Percentiles rank a stretch among this genome's conserved stretches.
These are phyloP conservation scores for Pulicaria dysenterica DNA, from an alignment of 129 eudicot genomes.

Conservation along the genomic window DNA sequence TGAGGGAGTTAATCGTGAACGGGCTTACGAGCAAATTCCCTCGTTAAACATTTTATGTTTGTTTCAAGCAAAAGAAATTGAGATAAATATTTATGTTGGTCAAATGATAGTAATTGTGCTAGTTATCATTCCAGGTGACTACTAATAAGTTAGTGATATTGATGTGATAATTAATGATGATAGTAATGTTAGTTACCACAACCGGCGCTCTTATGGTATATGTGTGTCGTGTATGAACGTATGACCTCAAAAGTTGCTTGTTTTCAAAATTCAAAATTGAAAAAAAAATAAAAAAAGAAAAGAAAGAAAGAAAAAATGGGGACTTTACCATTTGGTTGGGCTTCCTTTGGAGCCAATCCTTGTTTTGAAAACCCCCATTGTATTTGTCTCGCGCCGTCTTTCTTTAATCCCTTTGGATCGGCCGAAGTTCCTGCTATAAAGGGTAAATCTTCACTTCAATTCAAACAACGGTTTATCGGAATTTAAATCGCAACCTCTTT, in stretches of 20 bases:
- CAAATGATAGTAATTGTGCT: too few species aligned
- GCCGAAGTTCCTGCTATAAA: slow-evolving; percentile 12
- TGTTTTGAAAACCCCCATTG: slow-evolving; percentile 36
- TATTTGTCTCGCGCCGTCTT: slow-evolving; percentile 43
- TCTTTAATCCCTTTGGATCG: slow-evolving; percentile 21
- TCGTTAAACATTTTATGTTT: too few species aligned
- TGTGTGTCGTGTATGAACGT: too few species aligned
- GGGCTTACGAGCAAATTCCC: too few species aligned
- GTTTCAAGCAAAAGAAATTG: too few species aligned
- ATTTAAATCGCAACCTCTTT: background rate
- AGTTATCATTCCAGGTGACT: too few species aligned
- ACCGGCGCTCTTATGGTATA: too few species aligned
- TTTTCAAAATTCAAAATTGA: background rate
- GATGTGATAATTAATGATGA: too few species aligned
- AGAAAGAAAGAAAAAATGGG: background rate
- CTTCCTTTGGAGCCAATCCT: slow-evolving; percentile 44
- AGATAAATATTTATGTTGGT: too few species aligned
- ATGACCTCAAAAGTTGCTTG: background rate
- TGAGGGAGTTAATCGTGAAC: too few species aligned
- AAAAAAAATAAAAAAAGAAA: background rate
- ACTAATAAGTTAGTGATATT: too few species aligned
- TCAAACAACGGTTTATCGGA: background rate
- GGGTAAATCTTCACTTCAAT: slow-evolving; percentile 23
- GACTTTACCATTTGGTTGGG: slow-evolving; percentile 29
- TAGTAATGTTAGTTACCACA: too few species aligned